Conservation (phyloP, 202 grass and related monocot genomes). For the Dendrocalamus latiflorus region DNA sequence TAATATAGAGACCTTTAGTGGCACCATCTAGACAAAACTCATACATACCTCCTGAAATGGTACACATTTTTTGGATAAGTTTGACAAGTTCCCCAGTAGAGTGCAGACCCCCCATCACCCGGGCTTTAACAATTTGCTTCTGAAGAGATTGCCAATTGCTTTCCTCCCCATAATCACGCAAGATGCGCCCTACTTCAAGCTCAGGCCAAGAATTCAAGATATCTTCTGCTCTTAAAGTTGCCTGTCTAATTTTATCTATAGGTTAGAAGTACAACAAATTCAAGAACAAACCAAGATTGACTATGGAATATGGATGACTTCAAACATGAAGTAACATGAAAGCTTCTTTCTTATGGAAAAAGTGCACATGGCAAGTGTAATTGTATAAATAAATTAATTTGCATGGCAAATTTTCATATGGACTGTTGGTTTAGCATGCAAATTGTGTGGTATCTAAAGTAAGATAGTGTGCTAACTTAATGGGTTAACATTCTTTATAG, state of each 20-base stretch:
- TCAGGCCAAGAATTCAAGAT: conserved; percentile 92
- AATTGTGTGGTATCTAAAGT: not conserved
- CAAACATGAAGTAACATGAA: not conserved
- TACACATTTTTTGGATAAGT: too few species aligned
- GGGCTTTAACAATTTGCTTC: conserved; percentile 63
- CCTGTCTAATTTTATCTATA: conserved; percentile 43
- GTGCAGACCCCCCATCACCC: too few species aligned
- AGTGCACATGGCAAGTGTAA: not conserved
- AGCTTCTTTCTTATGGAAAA: not conserved
- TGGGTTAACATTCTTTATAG: not conserved
- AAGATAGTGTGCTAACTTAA: not conserved
- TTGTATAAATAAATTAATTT: not conserved
- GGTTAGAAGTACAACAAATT: conserved; percentile 21
- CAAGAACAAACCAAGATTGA: not conserved
- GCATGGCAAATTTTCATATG: not conserved
- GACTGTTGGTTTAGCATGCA: not conserved
- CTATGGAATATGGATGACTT: not conserved
- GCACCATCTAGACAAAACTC: too few species aligned
- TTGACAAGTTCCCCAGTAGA: too few species aligned
- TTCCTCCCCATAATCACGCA: conserved; percentile 92
- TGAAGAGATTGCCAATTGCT: conserved; percentile 81
- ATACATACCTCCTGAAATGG: too few species aligned
- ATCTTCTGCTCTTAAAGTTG: conserved; percentile 80
- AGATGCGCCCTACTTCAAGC: conserved; percentile 66
- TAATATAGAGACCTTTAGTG: too few species aligned